Conservation (phyloP, 2,329 filamentous ascomycete genomes). For the Orbilia brochopaga region DNA sequence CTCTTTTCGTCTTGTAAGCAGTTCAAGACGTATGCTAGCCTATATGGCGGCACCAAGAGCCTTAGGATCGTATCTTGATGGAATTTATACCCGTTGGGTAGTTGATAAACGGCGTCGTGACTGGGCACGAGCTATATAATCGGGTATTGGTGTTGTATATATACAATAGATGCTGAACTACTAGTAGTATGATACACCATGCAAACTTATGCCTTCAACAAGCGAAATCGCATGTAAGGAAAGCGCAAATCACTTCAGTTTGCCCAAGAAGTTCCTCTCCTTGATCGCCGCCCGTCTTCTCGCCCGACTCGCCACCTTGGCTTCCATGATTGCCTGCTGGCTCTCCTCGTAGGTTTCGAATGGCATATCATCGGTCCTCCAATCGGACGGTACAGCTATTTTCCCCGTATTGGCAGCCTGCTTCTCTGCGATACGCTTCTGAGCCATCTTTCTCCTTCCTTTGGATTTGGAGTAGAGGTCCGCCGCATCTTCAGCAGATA, state of each 20-base stretch:
- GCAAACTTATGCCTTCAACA: slow-evolving; percentile 66
- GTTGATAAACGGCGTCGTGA: not conserved
- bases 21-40: no score
- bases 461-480: slow-evolving; percentile 77
- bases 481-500: slow-evolving; percentile 65
- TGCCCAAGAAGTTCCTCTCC: slow-evolving; percentile 76
- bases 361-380: slow-evolving; percentile 48
- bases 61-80: no score
- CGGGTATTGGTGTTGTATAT: slow-evolving; percentile 30
- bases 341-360: slow-evolving; percentile 59
- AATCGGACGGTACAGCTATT: slow-evolving; percentile 33
- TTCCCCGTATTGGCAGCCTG: slow-evolving; percentile 27
- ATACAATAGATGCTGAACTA: slow-evolving; percentile 47
- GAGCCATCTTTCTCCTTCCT: slow-evolving; percentile 53
- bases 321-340: slow-evolving; percentile 64
- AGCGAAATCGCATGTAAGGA: not conserved
- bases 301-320: slow-evolving; percentile 74
- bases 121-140: not conserved
- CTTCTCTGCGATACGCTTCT: slow-evolving; percentile 46
- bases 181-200: slow-evolving; percentile 36
- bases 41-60: no score
- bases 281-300: slow-evolving; percentile 79
- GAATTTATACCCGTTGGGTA: no score
- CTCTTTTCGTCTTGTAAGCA: no score
- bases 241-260: slow-evolving; percentile 24